A percentile compares a stretch with the other conserved stretches of the same genome.
phyloP scores from a whole-genome alignment of 2,329 filamentous ascomycete genomes.

The Fusarium beomiforme region DNA sequence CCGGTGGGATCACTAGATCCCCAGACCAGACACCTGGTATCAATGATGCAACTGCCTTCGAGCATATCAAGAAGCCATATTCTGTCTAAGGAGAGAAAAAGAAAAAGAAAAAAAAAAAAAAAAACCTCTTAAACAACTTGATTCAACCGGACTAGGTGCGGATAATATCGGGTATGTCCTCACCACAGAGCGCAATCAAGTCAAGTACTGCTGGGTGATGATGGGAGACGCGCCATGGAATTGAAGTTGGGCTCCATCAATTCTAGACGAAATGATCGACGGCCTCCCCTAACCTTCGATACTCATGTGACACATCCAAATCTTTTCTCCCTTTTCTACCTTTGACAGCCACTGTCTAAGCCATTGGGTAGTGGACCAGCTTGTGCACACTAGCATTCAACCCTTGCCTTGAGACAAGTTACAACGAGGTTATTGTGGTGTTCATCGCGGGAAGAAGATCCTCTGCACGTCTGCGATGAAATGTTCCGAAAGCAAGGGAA shows the following conservation, averaged over 20 bases:
- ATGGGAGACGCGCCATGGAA: neutral
- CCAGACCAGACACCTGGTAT: neutral
- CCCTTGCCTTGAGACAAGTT: constrained; percentile 24
- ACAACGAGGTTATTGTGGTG: too few species aligned
- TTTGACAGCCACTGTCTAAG: constrained; percentile 15
- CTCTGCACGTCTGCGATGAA: neutral
- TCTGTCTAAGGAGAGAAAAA: too few species aligned
- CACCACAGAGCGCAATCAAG: neutral
- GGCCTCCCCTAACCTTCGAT: constrained; percentile 3
- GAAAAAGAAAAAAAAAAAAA: too few species aligned
- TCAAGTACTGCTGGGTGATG: neutral
- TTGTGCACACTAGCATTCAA: neutral
- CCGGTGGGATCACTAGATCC: constrained; percentile 4
- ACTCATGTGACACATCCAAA: constrained; percentile 37
- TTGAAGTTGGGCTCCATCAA: constrained; percentile 2
- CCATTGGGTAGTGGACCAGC: neutral
- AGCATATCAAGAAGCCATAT: neutral
- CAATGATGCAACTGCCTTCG: neutral
- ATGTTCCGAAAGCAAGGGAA: neutral
- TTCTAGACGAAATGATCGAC: constrained; percentile 40
- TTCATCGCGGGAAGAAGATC: neutral
- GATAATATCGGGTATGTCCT: neutral
- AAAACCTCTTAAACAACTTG: too few species aligned
- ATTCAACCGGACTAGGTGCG: neutral
- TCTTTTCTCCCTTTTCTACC: constrained; percentile 7